Conservation (phyloP, 1,284 basidiomycete species). For the Marasmius sp. region DNA sequence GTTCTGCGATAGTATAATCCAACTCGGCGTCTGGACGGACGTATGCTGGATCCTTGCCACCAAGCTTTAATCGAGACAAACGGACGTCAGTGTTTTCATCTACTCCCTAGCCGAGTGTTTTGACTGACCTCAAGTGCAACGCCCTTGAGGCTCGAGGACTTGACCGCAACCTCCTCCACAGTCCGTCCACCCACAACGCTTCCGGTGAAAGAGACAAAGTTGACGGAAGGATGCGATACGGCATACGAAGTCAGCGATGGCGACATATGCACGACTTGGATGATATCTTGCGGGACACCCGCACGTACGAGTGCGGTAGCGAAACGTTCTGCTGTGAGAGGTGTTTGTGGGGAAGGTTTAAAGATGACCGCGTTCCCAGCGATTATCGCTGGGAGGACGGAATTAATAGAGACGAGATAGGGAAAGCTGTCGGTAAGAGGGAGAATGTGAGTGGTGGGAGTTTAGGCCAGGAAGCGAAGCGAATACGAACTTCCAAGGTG, state of each 20-base stretch:
- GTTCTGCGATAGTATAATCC: conserved; percentile 78
- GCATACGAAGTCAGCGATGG: conserved; percentile 65
- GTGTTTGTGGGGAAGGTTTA: conserved; percentile 96
- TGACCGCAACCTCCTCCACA: conserved; percentile 61
- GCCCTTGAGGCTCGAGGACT: conserved; percentile 75
- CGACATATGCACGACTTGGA: conserved; percentile 82
- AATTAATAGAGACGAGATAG: conserved; percentile 87
- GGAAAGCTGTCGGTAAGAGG: conserved; percentile 62
- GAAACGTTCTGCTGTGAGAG: conserved; percentile 83
- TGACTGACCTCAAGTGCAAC: conserved; percentile 67
- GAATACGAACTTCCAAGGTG: conserved; percentile 82
- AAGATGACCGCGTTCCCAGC: conserved; percentile 88
- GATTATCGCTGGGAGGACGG: conserved; percentile 85
- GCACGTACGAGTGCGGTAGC: conserved; percentile 66
- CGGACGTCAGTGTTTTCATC: neutral
- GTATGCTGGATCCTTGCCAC: conserved; percentile 96
- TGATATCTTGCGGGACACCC: conserved; percentile 74
- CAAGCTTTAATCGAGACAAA: conserved; percentile 58
- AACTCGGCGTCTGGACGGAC: conserved; percentile 86
- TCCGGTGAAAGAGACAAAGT: conserved; percentile 91
- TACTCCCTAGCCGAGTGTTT: neutral
- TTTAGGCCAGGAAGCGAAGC: neutral
- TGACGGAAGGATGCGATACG: conserved; percentile 66
- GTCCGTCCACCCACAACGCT: conserved; percentile 71
- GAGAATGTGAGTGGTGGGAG: neutral